These are phyloP conservation scores for Trichoderma orchidacearum DNA, from an alignment of 495 filamentous ascomycete genomes.

Conservation along the genomic window DNA sequence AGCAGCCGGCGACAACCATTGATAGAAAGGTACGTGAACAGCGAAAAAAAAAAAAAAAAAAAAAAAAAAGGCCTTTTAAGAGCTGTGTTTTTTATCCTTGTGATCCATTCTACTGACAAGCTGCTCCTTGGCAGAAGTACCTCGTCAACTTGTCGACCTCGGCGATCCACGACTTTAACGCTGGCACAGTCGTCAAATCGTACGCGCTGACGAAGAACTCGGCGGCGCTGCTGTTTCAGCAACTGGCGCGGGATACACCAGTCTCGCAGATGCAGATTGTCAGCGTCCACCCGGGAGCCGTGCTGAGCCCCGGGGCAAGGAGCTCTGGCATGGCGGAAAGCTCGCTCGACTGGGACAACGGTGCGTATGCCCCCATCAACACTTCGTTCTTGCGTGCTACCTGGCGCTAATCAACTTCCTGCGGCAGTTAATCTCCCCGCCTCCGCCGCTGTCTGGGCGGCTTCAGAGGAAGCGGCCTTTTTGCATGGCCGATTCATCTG, in stretches of 20 bases:
- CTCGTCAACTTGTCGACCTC: conserved; percentile 22
- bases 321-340: conserved; percentile 8
- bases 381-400: neutral
- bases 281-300: conserved; percentile 28
- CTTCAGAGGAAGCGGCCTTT: conserved; percentile 31
- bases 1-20: conserved; percentile 9
- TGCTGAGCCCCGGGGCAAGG: conserved; percentile 16
- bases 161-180: conserved; percentile 10
- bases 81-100: neutral
- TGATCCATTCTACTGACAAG: neutral
- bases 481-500: conserved; percentile 35
- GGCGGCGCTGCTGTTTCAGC: conserved; percentile 20
- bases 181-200: neutral
- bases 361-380: conserved; percentile 10
- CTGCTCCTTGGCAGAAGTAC: conserved; percentile 5
- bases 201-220: conserved; percentile 29
- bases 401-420: neutral
- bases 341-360: conserved; percentile 17
- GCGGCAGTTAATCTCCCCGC: conserved; percentile 25
- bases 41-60: too few species aligned
- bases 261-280: conserved; percentile 25
- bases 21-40: conserved; percentile 1
- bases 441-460: conserved; percentile 36
- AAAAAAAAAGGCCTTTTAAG: too few species aligned
- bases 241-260: conserved; percentile 17